These are phyloP conservation scores for Skeletonema grethae DNA, from an alignment of 108 stramenopile genomes.

Conservation along the genomic window DNA sequence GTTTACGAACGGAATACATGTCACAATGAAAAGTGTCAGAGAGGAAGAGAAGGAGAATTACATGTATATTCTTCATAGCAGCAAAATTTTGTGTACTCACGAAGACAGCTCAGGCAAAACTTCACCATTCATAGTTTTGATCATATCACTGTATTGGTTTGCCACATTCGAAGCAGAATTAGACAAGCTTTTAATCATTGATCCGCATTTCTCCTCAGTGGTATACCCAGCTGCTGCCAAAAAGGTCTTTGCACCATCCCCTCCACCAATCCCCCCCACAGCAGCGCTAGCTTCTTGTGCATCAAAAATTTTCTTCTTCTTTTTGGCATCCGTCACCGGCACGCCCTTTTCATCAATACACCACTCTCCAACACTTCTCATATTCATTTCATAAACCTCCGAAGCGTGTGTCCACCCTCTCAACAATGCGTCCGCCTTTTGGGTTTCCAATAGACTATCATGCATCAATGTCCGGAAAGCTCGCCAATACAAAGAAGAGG, in stretches of 20 bases:
- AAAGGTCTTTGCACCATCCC: not conserved
- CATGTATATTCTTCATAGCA: not conserved
- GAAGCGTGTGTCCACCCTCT: slow-evolving; percentile 63
- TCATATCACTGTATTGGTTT: slow-evolving; percentile 41
- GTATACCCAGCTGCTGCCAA: slow-evolving; percentile 12
- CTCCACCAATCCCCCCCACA: slow-evolving; percentile 3
- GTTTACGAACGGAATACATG: not conserved
- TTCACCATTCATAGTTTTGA: slow-evolving; percentile 38
- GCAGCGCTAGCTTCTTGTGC: slow-evolving; percentile 1
- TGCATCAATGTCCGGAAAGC: slow-evolving; percentile 69
- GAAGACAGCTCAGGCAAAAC: slow-evolving; percentile 38
- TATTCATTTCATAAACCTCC: slow-evolving; percentile 48
- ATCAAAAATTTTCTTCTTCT: slow-evolving; percentile 51
- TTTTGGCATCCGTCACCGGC: slow-evolving; percentile 55
- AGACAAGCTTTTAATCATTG: slow-evolving; percentile 29
- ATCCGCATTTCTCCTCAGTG: slow-evolving; percentile 25
- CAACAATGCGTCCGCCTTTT: slow-evolving; percentile 63
- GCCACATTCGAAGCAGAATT: slow-evolving; percentile 32
- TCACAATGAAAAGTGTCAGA: not conserved
- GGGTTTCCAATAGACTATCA: slow-evolving; percentile 63
- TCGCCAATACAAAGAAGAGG: slow-evolving; percentile 76
- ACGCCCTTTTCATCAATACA: slow-evolving; percentile 70
- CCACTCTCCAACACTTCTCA: slow-evolving; percentile 58
- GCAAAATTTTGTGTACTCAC: slow-evolving; percentile 22
- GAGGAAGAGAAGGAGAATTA: not conserved